Base-by-base conservation (phyloP, 345 rosid species). In the Sisymbrium altissimum region DNA sequence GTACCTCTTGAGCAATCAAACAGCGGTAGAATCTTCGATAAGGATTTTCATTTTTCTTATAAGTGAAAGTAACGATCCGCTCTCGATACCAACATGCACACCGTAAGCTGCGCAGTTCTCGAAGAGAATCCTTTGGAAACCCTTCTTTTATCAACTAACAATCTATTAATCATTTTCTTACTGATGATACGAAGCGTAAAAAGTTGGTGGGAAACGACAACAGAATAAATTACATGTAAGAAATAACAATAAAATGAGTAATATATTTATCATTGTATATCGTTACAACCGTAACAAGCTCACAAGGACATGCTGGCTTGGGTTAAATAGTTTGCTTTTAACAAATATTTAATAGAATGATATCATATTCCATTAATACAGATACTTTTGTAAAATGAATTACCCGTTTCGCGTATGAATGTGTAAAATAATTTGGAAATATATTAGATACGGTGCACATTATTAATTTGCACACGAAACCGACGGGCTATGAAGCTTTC, bases 381-480 rank as follows among this genome's bases (percentile, higher is more conserved):
- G 11, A 53, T 14, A 25, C 36, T 25, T 6, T 23, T 4, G 30
- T 23, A 12, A 52, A 52, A 25, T 52, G 32, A 52, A 52, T 13
- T 25, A 25, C 57, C 35, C 35, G 18, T 36, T 14, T 21, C 39
- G 15, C 15, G 6, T 63, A 44, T 30, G 70, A 64, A 17, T 30
- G 30, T 35, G 57, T 46, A 17, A 25, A 10, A 25, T 25, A 53
- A 15, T 11, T 39, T 25, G 12, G 25, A n/a, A n/a, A n/a, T n/a
- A n/a, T n/a, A n/a, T 18, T 68, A 30, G 73, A 17, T 69, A 41
- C 35, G 15, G n/a, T 44, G 65, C 64, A 57, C 45, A 23, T 56
- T 65, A 57, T 69, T 69, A 69, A 69, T 32, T 43, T 69, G 65
- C 73, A 70, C 73, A 21, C 17, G 23, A 70, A 40, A 27, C 62